phyloP scores from a whole-genome alignment of 305 asterid species.

The Fraxinus velutina region DNA sequence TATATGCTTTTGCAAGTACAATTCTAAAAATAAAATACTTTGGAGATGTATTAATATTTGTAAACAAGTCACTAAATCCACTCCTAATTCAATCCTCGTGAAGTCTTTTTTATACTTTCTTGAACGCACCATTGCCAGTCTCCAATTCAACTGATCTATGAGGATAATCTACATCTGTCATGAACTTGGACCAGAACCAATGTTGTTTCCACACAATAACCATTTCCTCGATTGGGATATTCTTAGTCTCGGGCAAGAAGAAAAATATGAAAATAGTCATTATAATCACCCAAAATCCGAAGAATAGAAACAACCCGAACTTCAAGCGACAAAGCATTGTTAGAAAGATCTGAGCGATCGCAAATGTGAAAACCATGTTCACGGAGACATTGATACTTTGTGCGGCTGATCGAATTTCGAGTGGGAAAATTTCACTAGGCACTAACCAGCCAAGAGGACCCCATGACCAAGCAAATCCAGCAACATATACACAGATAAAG shows the following conservation, averaged over 20 bases:
- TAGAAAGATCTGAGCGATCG: constrained; percentile 67
- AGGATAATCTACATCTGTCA: constrained; percentile 39
- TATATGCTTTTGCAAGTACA: neutral
- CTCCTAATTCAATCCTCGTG: neutral
- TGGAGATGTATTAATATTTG: neutral
- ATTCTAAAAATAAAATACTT: neutral
- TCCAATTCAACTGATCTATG: constrained; percentile 26
- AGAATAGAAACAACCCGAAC: constrained; percentile 78
- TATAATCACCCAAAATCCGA: constrained; percentile 53
- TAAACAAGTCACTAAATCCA: neutral
- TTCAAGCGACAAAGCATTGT: constrained; percentile 70
- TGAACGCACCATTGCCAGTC: constrained; percentile 14
- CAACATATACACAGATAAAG: constrained; percentile 67
- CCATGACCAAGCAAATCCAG: constrained; percentile 94
- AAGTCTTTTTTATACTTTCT: neutral
- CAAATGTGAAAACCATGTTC: constrained; percentile 72
- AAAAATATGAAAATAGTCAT: constrained; percentile 58
- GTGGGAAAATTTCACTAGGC: constrained; percentile 87
- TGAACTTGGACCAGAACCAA: constrained; percentile 70
- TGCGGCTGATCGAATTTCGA: constrained; percentile 82
- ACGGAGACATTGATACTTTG: constrained; percentile 70
- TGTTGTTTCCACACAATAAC: constrained; percentile 65
- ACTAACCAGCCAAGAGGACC: constrained; percentile 90
- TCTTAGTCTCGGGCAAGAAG: constrained; percentile 82
- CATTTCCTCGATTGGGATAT: constrained; percentile 81